These are phyloP conservation scores for Persicaria maculosa DNA, from an alignment of 148 eudicot species.

Conservation along the genomic window DNA sequence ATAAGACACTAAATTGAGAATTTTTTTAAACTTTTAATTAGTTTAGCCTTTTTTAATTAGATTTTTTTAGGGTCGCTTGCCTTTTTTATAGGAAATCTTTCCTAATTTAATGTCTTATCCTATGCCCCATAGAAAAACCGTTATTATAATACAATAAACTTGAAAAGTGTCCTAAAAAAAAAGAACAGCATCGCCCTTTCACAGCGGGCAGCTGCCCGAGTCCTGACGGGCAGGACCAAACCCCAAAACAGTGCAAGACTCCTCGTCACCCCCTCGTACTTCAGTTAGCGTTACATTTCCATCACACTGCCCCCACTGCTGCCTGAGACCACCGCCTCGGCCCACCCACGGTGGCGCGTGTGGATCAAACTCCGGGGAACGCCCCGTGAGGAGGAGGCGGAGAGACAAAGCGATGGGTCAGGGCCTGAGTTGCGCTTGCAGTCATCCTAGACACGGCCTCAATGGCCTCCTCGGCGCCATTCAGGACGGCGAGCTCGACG, in stretches of 20 bases:
- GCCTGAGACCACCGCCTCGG: background rate
- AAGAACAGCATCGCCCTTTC: background rate
- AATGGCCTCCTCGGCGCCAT: conserved; percentile 17
- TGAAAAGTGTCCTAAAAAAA: no score
- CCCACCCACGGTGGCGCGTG: conserved; percentile 3
- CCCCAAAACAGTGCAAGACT: background rate
- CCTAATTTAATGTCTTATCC: no score
- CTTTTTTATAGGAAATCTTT: no score
- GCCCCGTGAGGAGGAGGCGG: conserved; percentile 2
- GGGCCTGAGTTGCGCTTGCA: conserved; percentile 20
- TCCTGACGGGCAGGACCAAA: background rate
- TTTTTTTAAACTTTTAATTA: no score
- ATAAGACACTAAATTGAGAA: no score
- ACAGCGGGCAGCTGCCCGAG: background rate
- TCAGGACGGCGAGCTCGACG: conserved; percentile 17
- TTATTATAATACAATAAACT: no score
- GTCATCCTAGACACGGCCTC: background rate
- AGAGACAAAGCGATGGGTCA: conserved; percentile 19
- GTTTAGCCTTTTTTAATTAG: no score
- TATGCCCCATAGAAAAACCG: no score
- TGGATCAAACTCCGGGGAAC: conserved; percentile 1
- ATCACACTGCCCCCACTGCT: background rate
- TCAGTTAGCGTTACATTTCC: background rate
- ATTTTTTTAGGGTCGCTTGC: no score
- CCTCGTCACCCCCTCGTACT: background rate